These are phyloP conservation scores for Russula dissimulans DNA, from an alignment of 768 basidiomycete species.

Conservation along the genomic window DNA sequence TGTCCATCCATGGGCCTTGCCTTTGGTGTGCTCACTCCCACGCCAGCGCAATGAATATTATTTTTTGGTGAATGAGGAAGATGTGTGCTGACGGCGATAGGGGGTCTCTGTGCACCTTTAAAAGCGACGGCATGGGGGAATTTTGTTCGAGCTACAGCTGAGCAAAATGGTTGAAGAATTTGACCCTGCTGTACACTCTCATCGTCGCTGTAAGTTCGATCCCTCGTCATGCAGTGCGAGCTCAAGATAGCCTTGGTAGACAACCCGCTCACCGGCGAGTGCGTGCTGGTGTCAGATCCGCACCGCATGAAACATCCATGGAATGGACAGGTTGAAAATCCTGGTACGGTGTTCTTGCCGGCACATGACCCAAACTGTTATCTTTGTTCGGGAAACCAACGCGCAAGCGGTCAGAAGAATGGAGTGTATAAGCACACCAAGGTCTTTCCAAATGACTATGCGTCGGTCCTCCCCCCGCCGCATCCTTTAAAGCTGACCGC, in stretches of 20 bases:
- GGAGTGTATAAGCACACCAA: constrained; percentile 57
- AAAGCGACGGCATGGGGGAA: neutral
- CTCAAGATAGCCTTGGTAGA: constrained; percentile 34
- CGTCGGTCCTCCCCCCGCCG: constrained; percentile 64
- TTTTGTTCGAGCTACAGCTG: neutral
- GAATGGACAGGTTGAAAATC: constrained; percentile 76
- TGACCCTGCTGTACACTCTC: constrained; percentile 13
- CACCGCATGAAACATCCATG: constrained; percentile 89
- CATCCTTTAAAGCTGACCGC: constrained; percentile 41
- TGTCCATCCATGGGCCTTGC: neutral
- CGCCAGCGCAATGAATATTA: neutral
- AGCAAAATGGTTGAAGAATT: constrained; percentile 12
- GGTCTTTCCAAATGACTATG: constrained; percentile 75
- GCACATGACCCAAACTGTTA: constrained; percentile 68
- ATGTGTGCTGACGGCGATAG: neutral
- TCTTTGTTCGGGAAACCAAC: constrained; percentile 77
- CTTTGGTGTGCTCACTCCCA: neutral
- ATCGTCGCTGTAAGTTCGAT: constrained; percentile 15
- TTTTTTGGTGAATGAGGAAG: neutral
- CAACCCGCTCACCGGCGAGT: constrained; percentile 70
- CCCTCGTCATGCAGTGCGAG: neutral
- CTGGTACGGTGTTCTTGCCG: constrained; percentile 44
- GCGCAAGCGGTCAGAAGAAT: constrained; percentile 65
- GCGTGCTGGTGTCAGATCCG: constrained; percentile 70
- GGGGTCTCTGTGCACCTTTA: neutral